phyloP scores from a whole-genome alignment of 148 eudicot genomes.

The Rhododendron molle region DNA sequence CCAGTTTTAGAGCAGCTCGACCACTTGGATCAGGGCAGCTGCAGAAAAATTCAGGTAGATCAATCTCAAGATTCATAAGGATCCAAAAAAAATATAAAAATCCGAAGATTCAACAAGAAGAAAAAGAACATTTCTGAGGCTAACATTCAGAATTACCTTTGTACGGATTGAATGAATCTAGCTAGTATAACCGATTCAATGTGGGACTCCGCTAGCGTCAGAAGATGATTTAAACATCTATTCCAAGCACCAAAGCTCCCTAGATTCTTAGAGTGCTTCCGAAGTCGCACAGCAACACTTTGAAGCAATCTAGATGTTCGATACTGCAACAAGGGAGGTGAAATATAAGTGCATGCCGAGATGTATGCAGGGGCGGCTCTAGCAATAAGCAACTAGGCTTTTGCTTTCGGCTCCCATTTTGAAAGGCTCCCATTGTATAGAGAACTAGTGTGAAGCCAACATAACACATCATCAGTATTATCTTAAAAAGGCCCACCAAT shows the following conservation, averaged over 20 bases:
- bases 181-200: conserved; percentile 83
- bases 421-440: background rate
- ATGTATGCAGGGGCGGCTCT: background rate
- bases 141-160: conserved; percentile 36
- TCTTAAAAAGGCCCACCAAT: background rate
- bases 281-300: conserved; percentile 75
- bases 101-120: background rate
- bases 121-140: background rate
- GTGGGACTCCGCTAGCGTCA: conserved; percentile 95
- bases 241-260: conserved; percentile 98
- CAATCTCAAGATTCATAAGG: background rate
- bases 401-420: background rate
- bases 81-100: too few relatives aligned
- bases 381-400: background rate
- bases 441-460: background rate
- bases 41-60: conserved; percentile 12
- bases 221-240: conserved; percentile 90
- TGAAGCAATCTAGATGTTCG: conserved; percentile 97
- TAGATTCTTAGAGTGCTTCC: conserved; percentile 76
- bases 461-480: background rate
- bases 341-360: background rate
- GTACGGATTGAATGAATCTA: conserved; percentile 74
- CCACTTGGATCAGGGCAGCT: conserved; percentile 83
- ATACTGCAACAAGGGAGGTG: conserved; percentile 45
- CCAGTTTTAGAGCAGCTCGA: conserved; percentile 76